These are phyloP conservation scores for Globisporangium emineosum DNA, from an alignment of 352 stramenopile species.

Conservation along the genomic window DNA sequence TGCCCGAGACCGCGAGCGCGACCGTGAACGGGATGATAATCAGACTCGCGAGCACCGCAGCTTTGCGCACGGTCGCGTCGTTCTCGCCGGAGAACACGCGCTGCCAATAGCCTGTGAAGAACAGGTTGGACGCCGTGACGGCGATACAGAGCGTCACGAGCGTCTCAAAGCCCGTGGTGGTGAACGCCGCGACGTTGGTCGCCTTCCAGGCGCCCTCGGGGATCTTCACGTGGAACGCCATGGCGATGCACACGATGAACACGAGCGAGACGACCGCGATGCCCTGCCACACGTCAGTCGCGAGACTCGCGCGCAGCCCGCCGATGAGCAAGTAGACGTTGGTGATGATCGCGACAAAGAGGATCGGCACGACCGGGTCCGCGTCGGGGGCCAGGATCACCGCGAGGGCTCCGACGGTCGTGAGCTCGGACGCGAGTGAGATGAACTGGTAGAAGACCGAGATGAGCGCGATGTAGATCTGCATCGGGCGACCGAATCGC, in stretches of 20 bases:
- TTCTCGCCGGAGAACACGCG: slow-evolving; percentile 63
- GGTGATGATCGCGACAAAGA: slow-evolving; percentile 56
- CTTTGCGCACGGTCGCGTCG: slow-evolving; percentile 48
- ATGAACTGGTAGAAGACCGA: slow-evolving; percentile 84
- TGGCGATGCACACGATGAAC: slow-evolving; percentile 57
- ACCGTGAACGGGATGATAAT: slow-evolving; percentile 75
- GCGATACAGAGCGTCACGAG: slow-evolving; percentile 72
- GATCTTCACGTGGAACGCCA: slow-evolving; percentile 52
- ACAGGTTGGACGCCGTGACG: slow-evolving; percentile 59
- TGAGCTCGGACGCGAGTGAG: slow-evolving; percentile 70
- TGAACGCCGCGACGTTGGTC: slow-evolving; percentile 65
- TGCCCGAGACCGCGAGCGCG: slow-evolving; percentile 57
- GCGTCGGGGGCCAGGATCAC: slow-evolving; percentile 44
- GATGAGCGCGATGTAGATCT: slow-evolving; percentile 63
- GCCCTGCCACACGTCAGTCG: slow-evolving; percentile 73
- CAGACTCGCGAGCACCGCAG: slow-evolving; percentile 34
- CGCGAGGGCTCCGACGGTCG: slow-evolving; percentile 52
- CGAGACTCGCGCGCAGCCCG: slow-evolving; percentile 65
- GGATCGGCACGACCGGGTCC: slow-evolving; percentile 53
- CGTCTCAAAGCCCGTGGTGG: slow-evolving; percentile 56
- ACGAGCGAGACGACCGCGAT: slow-evolving; percentile 58
- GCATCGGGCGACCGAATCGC: slow-evolving; percentile 63
- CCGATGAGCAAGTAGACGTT: slow-evolving; percentile 77
- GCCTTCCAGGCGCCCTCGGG: slow-evolving; percentile 43
- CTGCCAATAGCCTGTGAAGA: slow-evolving; percentile 83